Evolutionary conservation across 106 monocot species (phyloP).

Genomic region (Dioscorea zingiberensis): DNA sequence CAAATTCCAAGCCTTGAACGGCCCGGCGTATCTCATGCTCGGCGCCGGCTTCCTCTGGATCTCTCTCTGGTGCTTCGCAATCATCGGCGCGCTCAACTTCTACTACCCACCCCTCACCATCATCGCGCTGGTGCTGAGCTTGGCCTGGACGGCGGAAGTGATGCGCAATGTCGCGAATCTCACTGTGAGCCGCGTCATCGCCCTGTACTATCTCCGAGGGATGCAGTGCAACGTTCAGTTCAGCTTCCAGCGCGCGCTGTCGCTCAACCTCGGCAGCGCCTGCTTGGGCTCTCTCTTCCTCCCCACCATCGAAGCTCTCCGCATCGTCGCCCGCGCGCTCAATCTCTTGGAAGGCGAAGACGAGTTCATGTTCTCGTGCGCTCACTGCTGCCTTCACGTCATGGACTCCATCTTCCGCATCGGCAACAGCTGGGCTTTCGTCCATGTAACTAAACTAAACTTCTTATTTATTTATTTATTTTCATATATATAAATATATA

Average conservation of each 20-base stretch:
- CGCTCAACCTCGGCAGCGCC: constrained; percentile 85
- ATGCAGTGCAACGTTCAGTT: constrained; percentile 83
- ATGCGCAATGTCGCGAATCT: constrained; percentile 90
- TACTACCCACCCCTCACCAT: constrained; percentile 69
- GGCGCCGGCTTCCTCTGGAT: constrained; percentile 71
- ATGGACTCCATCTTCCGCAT: constrained; percentile 87
- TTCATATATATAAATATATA: too few species aligned
- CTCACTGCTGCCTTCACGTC: constrained; percentile 86
- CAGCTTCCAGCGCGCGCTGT: constrained; percentile 77
- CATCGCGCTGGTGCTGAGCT: constrained; percentile 60
- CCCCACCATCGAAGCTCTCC: constrained; percentile 78
- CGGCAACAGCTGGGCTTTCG: constrained; percentile 99
- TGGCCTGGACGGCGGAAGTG: constrained; percentile 95
- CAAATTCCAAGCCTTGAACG: constrained; percentile 66
- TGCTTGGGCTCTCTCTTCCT: constrained; percentile 86
- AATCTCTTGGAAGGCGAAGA: constrained; percentile 96
- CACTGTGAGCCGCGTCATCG: constrained; percentile 79
- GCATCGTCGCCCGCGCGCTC: constrained; percentile 77
- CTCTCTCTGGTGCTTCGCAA: constrained; percentile 81
- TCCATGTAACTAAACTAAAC: constrained; percentile 45
- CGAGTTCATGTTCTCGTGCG: constrained; percentile 99
- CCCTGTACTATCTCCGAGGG: constrained; percentile 89
- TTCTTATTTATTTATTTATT: background rate
- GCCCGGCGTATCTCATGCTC: constrained; percentile 73
- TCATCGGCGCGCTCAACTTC: constrained; percentile 86